These are phyloP conservation scores for Capsicum rhomboideum DNA, from an alignment of 257 asterid species.

Conservation along the genomic window DNA sequence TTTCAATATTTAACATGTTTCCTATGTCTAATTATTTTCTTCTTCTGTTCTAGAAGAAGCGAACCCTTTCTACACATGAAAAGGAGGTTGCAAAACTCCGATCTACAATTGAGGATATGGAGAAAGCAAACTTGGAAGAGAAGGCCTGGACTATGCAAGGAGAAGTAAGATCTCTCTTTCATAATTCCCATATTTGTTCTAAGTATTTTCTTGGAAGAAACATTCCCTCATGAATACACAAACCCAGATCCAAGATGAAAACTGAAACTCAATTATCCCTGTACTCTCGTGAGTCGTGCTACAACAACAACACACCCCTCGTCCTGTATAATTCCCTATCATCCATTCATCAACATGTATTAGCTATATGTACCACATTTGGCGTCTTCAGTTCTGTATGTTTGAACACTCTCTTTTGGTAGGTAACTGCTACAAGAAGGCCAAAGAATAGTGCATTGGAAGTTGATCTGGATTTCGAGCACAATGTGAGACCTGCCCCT, in stretches of 20 bases:
- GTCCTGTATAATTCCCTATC: not conserved
- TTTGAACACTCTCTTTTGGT: conserved; percentile 17
- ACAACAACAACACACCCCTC: not conserved
- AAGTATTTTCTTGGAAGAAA: not conserved
- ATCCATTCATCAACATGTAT: not conserved
- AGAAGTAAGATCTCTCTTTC: conserved; percentile 49
- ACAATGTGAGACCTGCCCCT: conserved; percentile 87
- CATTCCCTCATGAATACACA: not conserved
- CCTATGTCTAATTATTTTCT: not conserved
- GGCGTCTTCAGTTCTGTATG: not conserved
- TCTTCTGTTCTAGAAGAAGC: conserved; percentile 33
- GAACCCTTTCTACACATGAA: conserved; percentile 70
- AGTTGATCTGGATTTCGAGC: conserved; percentile 88
- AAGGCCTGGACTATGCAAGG: conserved; percentile 97
- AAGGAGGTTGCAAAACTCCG: conserved; percentile 59
- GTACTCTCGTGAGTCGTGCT: not conserved
- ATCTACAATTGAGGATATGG: conserved; percentile 67
- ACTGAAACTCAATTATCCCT: not conserved
- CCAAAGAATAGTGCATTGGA: conserved; percentile 93
- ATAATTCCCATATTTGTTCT: not conserved
- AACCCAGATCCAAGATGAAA: not conserved
- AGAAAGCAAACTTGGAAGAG: conserved; percentile 76
- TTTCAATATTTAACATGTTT: not conserved
- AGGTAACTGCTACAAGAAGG: conserved; percentile 87
- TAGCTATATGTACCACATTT: conserved; percentile 2